Percentiles rank a stretch among this genome's conserved stretches.
phyloP scores from a whole-genome alignment of 345 rosid species.

The Leavenworthia alabamica region DNA sequence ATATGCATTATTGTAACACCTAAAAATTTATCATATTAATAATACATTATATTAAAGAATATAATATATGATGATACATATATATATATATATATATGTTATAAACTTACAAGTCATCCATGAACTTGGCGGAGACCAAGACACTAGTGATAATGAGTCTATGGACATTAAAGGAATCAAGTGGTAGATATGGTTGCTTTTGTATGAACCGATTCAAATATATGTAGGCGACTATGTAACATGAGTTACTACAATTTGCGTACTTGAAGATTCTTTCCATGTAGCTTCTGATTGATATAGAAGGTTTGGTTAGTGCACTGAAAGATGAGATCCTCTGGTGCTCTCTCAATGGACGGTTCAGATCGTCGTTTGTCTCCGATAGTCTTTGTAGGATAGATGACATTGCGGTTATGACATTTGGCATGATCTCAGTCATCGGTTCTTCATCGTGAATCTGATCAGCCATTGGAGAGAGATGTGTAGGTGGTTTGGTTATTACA shows the following conservation, averaged over 20 bases:
- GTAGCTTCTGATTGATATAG: constrained; percentile 51
- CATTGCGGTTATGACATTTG: constrained; percentile 38
- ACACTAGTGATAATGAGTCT: constrained; percentile 67
- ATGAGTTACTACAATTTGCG: constrained; percentile 66
- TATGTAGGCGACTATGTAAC: constrained; percentile 65
- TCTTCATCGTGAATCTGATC: constrained; percentile 17
- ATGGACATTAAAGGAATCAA: constrained; percentile 62
- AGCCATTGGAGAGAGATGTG: constrained; percentile 10
- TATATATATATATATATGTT: too few relatives aligned
- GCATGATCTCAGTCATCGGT: constrained; percentile 26
- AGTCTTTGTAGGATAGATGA: constrained; percentile 50
- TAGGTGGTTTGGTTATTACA: not conserved
- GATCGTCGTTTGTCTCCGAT: constrained; percentile 51
- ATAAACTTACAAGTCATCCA: constrained; percentile 86
- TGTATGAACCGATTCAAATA: constrained; percentile 60
- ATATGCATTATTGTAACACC: constrained; percentile 57
- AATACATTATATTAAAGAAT: too few relatives aligned
- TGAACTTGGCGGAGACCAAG: constrained; percentile 70
- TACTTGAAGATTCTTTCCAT: constrained; percentile 65
- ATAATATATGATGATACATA: too few relatives aligned
- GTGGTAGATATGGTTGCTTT: constrained; percentile 46
- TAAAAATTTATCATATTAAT: constrained; percentile 12
- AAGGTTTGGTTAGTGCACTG: constrained; percentile 46
- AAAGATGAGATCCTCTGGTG: constrained; percentile 47
- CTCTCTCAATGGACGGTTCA: constrained; percentile 21